Evolutionary conservation across 202 grass and related monocot genomes (phyloP), one percentile per base, ranked within the genome.

Genomic region (Elaeis oleifera): DNA sequence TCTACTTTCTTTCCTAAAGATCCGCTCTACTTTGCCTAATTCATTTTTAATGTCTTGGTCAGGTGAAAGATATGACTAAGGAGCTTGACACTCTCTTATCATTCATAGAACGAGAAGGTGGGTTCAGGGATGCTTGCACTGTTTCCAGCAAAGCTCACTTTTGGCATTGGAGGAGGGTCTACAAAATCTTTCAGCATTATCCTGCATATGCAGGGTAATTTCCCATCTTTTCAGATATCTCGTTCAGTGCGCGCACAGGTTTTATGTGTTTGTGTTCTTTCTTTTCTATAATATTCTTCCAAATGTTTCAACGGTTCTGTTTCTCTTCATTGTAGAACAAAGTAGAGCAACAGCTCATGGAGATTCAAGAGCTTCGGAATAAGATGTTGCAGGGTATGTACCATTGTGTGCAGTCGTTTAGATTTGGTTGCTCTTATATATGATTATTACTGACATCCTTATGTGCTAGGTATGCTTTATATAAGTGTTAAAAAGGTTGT

Each of bases 351-450:
- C 81, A 88, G 54, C 76, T 84, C 67, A 80, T 65, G 68, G 83
- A 83, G 65, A 76, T 83, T 71, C 84, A 84, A 79, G 82, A 96
- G 25, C 87, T 91, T 72, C 73, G 74, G 58, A 88, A 85, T 64
- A 96, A 85, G 69, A 91, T 88, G 92, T 83, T 83, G 68, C 84
- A 96, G 86, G 84, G 92, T 88, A 78, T 70, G 49, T 49, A 39
- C 58, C 63, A 13, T 13, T 44, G 36, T 13, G 36, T 44, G 36
- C 9, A 3, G 36, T 14, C 11, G 0, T 44, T 44, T 44, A 13
- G 36, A 13, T 44, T 44, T 44, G 36, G 9, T 44, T 44, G 8
- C 11, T 44, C 9, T 44, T 44, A 44, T 1, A 44, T 13, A 44
- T 44, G 36, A 44, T 44, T 44, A 44, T 44, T 44, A 3, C 36